These are phyloP conservation scores for Ustilago vetiveriae DNA, from an alignment of 1,284 basidiomycete species.

Conservation along the genomic window DNA sequence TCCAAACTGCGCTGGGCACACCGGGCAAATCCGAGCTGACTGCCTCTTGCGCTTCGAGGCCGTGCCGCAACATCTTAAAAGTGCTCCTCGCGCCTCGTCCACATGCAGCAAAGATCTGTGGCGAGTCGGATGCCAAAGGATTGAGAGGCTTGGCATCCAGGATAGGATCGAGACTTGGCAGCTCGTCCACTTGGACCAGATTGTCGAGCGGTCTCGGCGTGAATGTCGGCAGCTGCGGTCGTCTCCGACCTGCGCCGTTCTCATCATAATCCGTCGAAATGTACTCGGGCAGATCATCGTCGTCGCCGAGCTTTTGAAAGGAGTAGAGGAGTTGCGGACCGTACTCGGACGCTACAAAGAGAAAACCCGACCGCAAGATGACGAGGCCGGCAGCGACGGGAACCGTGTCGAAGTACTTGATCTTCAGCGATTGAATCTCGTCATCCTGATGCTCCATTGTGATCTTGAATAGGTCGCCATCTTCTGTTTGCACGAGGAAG, in stretches of 20 bases:
- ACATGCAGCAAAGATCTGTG: constrained; percentile 64
- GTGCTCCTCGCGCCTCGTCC: constrained; percentile 62
- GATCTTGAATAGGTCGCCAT: constrained; percentile 66
- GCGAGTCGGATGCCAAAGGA: constrained; percentile 55
- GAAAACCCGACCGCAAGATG: constrained; percentile 65
- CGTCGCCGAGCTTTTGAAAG: constrained; percentile 66
- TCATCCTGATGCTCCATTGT: constrained; percentile 67
- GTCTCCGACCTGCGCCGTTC: constrained; percentile 41
- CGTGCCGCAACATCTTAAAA: constrained; percentile 65
- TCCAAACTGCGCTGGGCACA: constrained; percentile 64
- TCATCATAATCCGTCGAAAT: constrained; percentile 53
- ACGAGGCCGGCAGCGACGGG: constrained; percentile 58
- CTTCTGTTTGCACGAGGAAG: constrained; percentile 63
- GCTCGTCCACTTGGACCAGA: constrained; percentile 59
- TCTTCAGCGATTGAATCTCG: constrained; percentile 58
- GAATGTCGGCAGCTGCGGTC: constrained; percentile 54
- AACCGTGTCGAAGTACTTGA: constrained; percentile 67
- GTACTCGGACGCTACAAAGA: constrained; percentile 63
- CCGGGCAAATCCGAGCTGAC: constrained; percentile 66
- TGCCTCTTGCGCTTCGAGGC: constrained; percentile 64
- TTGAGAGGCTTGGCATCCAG: constrained; percentile 62
- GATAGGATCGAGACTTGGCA: constrained; percentile 61
- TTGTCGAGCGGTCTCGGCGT: constrained; percentile 63
- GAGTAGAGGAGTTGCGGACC: constrained; percentile 63
- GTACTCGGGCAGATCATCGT: constrained; percentile 63